Evolutionary conservation across 495 filamentous ascomycete genomes (phyloP).

Genomic region (Pseudoneurospora amorphoporcata): DNA sequence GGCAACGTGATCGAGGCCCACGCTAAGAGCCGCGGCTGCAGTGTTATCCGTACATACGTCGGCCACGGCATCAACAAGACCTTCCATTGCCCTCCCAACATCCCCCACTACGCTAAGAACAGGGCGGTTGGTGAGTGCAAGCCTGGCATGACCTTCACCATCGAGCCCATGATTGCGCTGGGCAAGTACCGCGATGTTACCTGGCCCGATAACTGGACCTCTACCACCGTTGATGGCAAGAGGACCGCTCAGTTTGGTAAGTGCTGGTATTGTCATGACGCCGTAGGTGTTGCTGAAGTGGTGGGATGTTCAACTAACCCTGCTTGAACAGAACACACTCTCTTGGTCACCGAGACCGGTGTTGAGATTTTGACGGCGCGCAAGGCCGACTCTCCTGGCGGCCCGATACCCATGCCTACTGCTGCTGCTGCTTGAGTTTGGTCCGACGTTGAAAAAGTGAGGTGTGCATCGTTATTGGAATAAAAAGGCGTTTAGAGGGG

Average conservation of each 20-base stretch:
- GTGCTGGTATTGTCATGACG: conserved; percentile 1
- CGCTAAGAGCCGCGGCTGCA: conserved; percentile 67
- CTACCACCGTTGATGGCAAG: conserved; percentile 70
- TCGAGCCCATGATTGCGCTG: conserved; percentile 84
- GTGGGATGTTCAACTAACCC: background rate
- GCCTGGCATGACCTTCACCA: conserved; percentile 86
- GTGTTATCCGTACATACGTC: conserved; percentile 81
- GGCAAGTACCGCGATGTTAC: conserved; percentile 73
- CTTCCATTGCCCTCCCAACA: conserved; percentile 76
- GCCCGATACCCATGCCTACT: conserved; percentile 58
- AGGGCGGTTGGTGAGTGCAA: conserved; percentile 83
- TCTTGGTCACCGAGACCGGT: conserved; percentile 86
- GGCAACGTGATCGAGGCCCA: conserved; percentile 79
- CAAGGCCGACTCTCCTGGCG: conserved; percentile 71
- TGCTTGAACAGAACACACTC: conserved; percentile 62
- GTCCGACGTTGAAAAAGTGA: background rate
- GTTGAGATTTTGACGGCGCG: conserved; percentile 90
- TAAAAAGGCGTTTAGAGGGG: background rate
- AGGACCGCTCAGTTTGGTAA: conserved; percentile 72
- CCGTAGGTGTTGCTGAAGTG: background rate
- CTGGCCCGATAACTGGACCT: conserved; percentile 91
- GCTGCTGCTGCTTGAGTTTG: background rate
- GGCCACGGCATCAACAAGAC: conserved; percentile 80
- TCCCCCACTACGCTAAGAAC: conserved; percentile 85
- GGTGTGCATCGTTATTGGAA: background rate